A percentile compares a stretch with the other conserved stretches of the same genome.
These are phyloP conservation scores for Colletotrichum tabaci DNA, from an alignment of 2,329 filamentous ascomycete genomes.

Conservation along the genomic window DNA sequence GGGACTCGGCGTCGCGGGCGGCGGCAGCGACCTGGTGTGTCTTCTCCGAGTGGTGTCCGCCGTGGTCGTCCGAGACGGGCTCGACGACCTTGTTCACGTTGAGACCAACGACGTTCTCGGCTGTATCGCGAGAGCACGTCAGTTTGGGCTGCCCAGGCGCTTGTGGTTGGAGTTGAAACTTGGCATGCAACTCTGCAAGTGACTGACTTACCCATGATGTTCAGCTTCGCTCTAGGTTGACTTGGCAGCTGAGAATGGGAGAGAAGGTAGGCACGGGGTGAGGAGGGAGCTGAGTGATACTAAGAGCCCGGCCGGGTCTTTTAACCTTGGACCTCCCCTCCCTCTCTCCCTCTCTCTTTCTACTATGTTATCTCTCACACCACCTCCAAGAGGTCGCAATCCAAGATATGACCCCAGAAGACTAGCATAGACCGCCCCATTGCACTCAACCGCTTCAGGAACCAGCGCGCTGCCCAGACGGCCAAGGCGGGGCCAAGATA, in stretches of 20 bases:
- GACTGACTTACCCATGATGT: conserved; percentile 24
- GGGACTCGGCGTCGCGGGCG: conserved; percentile 22
- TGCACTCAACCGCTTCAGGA: not conserved
- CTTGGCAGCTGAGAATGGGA: not conserved
- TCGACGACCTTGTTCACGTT: conserved; percentile 35
- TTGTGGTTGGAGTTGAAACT: no score
- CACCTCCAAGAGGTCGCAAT: not conserved
- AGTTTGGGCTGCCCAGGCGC: not conserved
- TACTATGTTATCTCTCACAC: conserved; percentile 7
- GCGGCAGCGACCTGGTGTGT: not conserved
- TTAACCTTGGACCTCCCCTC: not conserved
- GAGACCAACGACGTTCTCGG: conserved; percentile 35
- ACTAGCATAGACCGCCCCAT: conserved; percentile 4
- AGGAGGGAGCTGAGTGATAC: not conserved
- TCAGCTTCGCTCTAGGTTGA: conserved; percentile 3
- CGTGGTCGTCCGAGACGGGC: conserved; percentile 22
- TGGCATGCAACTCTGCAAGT: not conserved
- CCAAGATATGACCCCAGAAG: not conserved
- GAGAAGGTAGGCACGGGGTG: not conserved
- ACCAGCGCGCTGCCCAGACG: not conserved
- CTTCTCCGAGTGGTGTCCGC: conserved; percentile 17
- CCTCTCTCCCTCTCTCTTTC: not conserved
- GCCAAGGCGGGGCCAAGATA: conserved; percentile 35
- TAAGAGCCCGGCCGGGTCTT: not conserved
- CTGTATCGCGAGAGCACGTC: not conserved